Conservation (phyloP, 768 basidiomycete species). For the Serendipita sp. region DNA sequence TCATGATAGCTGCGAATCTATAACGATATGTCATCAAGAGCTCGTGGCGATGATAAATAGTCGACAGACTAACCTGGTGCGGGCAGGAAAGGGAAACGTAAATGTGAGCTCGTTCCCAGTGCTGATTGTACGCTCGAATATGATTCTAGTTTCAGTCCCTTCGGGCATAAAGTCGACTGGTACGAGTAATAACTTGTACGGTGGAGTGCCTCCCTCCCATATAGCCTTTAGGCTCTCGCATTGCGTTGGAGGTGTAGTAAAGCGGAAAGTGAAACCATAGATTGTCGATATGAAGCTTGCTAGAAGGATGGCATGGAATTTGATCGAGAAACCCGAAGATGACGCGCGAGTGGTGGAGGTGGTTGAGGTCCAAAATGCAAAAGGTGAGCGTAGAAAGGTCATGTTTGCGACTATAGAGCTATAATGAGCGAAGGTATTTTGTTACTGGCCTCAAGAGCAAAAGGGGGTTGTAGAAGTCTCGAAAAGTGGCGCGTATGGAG, state of each 20-base stretch:
- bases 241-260: conserved; percentile 37
- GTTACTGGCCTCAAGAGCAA: too few species aligned
- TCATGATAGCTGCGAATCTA: conserved; percentile 49
- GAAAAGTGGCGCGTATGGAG: too few species aligned
- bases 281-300: neutral
- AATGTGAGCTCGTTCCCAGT: conserved; percentile 15
- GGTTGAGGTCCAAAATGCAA: neutral
- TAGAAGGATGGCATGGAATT: neutral
- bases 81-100: conserved; percentile 20
- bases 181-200: conserved; percentile 49
- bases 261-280: conserved; percentile 26
- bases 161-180: conserved; percentile 32
- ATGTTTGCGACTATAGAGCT: too few species aligned
- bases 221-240: conserved; percentile 48
- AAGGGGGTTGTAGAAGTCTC: too few species aligned
- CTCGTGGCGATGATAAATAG: neutral
- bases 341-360: neutral
- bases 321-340: neutral
- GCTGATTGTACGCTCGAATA: conserved; percentile 38
- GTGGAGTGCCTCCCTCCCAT: conserved; percentile 46
- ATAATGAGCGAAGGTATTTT: too few species aligned
- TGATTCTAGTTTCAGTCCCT: conserved; percentile 39
- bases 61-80: neutral
- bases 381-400: neutral
- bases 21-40: conserved; percentile 19